Evolutionary conservation across 164 flowering plant genomes (phyloP).

Genomic region (Echeveria elegans): DNA sequence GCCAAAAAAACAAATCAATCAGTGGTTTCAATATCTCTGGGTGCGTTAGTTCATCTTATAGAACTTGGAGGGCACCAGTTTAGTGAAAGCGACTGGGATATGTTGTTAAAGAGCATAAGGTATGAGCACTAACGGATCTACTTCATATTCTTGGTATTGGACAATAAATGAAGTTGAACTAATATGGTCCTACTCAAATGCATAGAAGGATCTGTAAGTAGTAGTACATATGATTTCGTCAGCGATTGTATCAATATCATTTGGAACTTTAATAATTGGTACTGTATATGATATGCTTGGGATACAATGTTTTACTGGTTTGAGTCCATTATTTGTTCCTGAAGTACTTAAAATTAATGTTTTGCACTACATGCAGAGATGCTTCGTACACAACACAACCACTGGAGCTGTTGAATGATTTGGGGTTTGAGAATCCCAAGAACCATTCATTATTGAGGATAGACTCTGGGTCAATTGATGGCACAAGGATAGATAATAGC

Average conservation of each 20-base stretch:
- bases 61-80: slow-evolving; percentile 99
- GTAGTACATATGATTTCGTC: not conserved
- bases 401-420: slow-evolving; percentile 85
- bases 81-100: slow-evolving; percentile 90
- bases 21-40: slow-evolving; percentile 89
- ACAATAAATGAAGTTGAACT: not conserved
- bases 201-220: not conserved
- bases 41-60: slow-evolving; percentile 93
- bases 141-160: slow-evolving; percentile 1
- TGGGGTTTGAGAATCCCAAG: slow-evolving; percentile 55
- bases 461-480: slow-evolving; percentile 20
- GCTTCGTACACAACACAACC: slow-evolving; percentile 96
- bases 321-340: not conserved
- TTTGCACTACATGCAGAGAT: slow-evolving; percentile 41
- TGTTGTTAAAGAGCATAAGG: slow-evolving; percentile 90
- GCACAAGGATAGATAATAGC: not conserved
- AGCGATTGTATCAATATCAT: not conserved
- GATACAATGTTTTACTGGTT: not conserved
- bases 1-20: slow-evolving; percentile 88
- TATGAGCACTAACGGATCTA: slow-evolving; percentile 12
- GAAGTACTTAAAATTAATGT: no score
- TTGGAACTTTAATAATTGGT: not conserved
- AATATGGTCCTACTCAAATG: not conserved
- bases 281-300: not conserved
- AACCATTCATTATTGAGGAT: slow-evolving; percentile 19